Evolutionary conservation across 208 protist genomes (phyloP).

Genomic region (Leishmania martiniquensis): DNA sequence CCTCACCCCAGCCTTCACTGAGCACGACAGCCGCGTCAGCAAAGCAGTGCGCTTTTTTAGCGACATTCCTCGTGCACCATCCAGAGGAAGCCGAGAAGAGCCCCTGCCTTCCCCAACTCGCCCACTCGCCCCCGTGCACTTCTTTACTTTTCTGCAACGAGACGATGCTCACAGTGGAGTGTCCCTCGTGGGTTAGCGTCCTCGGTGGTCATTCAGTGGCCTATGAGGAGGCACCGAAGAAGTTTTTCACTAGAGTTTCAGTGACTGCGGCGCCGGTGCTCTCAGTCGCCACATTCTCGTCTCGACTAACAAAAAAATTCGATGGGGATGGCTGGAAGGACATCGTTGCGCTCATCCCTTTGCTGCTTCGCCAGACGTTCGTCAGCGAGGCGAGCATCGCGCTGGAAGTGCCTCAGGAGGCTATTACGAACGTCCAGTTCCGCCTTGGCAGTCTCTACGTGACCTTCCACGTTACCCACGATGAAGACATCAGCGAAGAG

Average conservation of each 20-base stretch:
- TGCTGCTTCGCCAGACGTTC: slow-evolving; percentile 53
- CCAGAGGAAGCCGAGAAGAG: background rate
- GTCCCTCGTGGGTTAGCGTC: slow-evolving; percentile 20
- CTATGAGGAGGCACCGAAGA: slow-evolving; percentile 7
- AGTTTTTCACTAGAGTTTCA: slow-evolving; percentile 4
- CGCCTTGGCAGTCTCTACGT: slow-evolving; percentile 86
- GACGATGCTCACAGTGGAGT: slow-evolving; percentile 14
- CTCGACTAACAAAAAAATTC: slow-evolving; percentile 66
- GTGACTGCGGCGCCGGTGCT: background rate
- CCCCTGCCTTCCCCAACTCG: background rate
- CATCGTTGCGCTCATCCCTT: slow-evolving; percentile 40
- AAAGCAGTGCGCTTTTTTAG: background rate
- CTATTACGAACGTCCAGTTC: slow-evolving; percentile 56
- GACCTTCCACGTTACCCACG: slow-evolving; percentile 83
- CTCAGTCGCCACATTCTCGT: slow-evolving; percentile 11
- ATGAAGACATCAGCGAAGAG: slow-evolving; percentile 67
- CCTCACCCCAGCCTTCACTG: background rate
- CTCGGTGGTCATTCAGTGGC: slow-evolving; percentile 3
- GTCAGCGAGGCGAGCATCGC: slow-evolving; percentile 57
- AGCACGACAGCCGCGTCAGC: background rate
- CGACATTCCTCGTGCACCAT: background rate
- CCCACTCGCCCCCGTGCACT: background rate
- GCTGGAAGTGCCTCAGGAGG: slow-evolving; percentile 42
- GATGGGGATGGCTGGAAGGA: slow-evolving; percentile 79
- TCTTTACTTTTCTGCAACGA: background rate